Evolutionary conservation across 495 filamentous ascomycete genomes (phyloP).

Genomic region (Cladorrhinum samala): DNA sequence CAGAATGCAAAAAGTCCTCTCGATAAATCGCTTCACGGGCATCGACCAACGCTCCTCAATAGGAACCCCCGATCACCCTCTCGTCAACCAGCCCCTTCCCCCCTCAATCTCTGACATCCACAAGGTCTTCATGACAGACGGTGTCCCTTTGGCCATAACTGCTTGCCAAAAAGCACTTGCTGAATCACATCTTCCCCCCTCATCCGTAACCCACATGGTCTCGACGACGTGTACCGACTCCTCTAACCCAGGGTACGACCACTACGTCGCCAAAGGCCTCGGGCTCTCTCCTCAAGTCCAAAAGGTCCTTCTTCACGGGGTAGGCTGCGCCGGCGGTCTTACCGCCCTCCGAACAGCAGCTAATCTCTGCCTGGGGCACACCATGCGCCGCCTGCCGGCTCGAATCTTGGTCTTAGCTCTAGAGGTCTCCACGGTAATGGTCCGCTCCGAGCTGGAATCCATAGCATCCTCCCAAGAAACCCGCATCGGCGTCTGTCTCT

Average conservation of each 20-base stretch:
- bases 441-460: constrained; percentile 54
- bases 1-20: constrained; percentile 53
- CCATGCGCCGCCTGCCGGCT: constrained; percentile 44
- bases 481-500: constrained; percentile 54
- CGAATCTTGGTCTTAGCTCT: constrained; percentile 55
- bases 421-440: constrained; percentile 52
- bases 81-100: constrained; percentile 47
- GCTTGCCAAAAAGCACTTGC: constrained; percentile 55
- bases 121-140: constrained; percentile 49
- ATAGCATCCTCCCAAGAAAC: constrained; percentile 46
- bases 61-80: constrained; percentile 48
- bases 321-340: constrained; percentile 61
- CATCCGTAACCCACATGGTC: constrained; percentile 58
- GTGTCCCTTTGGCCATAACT: constrained; percentile 50
- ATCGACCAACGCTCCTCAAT: constrained; percentile 58
- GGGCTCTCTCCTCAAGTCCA: constrained; percentile 45
- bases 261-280: constrained; percentile 52
- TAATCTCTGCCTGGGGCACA: constrained; percentile 53
- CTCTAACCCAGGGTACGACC: constrained; percentile 64
- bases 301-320: constrained; percentile 55
- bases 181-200: constrained; percentile 43
- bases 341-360: constrained; percentile 56
- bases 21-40: constrained; percentile 58
- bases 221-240: constrained; percentile 61
- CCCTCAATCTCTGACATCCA: constrained; percentile 53